Evolutionary conservation across 1,284 basidiomycete species (phyloP).

Genomic region (Sporisorium exsertum): DNA sequence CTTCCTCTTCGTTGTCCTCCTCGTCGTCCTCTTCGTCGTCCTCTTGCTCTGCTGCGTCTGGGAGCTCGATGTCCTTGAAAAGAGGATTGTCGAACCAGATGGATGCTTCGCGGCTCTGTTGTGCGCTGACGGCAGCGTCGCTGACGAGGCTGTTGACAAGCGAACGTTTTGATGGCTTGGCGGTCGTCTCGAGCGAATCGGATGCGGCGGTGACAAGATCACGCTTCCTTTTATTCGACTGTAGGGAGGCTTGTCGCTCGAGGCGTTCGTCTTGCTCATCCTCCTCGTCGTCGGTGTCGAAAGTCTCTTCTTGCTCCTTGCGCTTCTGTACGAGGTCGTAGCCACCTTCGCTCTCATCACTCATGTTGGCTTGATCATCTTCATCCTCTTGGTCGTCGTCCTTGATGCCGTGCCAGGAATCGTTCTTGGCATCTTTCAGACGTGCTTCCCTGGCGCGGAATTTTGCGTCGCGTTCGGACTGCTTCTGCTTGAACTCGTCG

Average conservation of each 20-base stretch:
- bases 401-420: conserved; percentile 66
- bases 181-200: conserved; percentile 7
- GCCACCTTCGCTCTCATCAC: conserved; percentile 73
- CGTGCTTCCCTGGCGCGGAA: conserved; percentile 87
- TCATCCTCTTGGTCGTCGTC: conserved; percentile 63
- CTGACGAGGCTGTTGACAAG: conserved; percentile 52
- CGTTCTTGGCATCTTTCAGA: conserved; percentile 75
- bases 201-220: conserved; percentile 11
- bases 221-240: conserved; percentile 60
- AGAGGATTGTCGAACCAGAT: conserved; percentile 97
- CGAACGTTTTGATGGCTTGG: conserved; percentile 46
- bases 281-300: conserved; percentile 72
- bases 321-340: conserved; percentile 79
- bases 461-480: conserved; percentile 88
- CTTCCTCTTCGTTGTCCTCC: conserved; percentile 68
- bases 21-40: conserved; percentile 68
- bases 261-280: conserved; percentile 69
- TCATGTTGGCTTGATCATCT: conserved; percentile 68
- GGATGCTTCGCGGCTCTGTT: conserved; percentile 73
- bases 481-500: conserved; percentile 83
- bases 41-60: conserved; percentile 70
- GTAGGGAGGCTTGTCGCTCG: conserved; percentile 61
- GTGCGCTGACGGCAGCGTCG: conserved; percentile 43
- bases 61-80: conserved; percentile 80
- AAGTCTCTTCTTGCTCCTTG: conserved; percentile 75